Percentiles rank a stretch among this genome's conserved stretches.
phyloP scores from a whole-genome alignment of 805 yeast genomes.

The Zygoascus ofunaensis region DNA sequence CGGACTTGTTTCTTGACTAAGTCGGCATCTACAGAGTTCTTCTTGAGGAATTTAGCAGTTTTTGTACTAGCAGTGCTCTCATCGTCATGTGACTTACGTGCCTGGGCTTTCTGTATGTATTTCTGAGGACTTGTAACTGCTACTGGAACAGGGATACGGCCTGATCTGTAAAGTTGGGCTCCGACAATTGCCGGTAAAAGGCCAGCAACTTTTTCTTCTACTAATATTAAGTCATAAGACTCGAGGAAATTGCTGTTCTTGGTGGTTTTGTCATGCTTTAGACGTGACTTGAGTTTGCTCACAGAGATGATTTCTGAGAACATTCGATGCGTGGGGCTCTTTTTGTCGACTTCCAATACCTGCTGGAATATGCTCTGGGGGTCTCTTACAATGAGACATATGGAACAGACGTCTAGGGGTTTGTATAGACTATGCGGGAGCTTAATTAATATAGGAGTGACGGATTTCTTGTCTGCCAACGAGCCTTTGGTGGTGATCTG shows the following conservation, averaged over 20 bases:
- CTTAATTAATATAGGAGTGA: constrained; percentile 14
- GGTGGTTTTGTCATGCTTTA: constrained; percentile 31
- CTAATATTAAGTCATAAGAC: constrained; percentile 47
- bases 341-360: constrained; percentile 35
- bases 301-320: constrained; percentile 55
- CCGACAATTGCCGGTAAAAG: constrained; percentile 52
- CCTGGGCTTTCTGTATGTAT: no score
- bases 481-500: constrained; percentile 11
- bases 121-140: constrained; percentile 13
- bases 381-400: constrained; percentile 56
- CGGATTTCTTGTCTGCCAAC: constrained; percentile 4
- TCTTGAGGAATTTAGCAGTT: neutral
- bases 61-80: no score
- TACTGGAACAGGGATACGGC: constrained; percentile 58
- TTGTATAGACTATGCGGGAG: constrained; percentile 16
- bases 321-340: constrained; percentile 48
- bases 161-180: constrained; percentile 50
- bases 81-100: no score
- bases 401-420: constrained; percentile 10
- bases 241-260: constrained; percentile 42
- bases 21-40: constrained; percentile 42
- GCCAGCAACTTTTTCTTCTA: constrained; percentile 60
- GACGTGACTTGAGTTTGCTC: constrained; percentile 43
- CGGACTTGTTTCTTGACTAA: constrained; percentile 57
- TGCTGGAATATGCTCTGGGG: constrained; percentile 52